Evolutionary conservation across 169 alveolate species (phyloP), one percentile per base, ranked within the genome.

Genomic region (Cryptosporidium sp.): DNA sequence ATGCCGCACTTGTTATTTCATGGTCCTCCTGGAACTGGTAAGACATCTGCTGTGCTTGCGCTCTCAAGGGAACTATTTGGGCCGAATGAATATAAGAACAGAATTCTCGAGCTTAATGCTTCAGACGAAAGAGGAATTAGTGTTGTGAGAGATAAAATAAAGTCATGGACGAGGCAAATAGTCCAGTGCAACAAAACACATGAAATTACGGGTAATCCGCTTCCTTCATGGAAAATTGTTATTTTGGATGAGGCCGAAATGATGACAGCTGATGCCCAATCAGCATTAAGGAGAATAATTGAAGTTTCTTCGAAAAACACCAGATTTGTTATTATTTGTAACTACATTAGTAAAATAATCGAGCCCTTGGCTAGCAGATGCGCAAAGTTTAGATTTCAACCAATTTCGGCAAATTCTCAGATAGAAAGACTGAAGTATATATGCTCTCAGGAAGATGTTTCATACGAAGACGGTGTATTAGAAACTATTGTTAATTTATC

Each of bases 21-120:
- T 93, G 99, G 99, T 14, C 99, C 99, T 35, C 99, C 99, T 14
- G 99, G 99, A 8, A 98, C 99, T 48, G 99, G 99, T n/a, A 98
- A 98, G 93, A 98, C 99, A 8, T 97, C 99, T 68, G 97, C 99
- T 9, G 97, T 97, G 29, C 94, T 97, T 69, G 99, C 99, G 29
- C 92, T 97, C 70, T 96, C 99, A 10, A 96, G 97, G 86, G 96
- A 98, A 93, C 87, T 98, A 48, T 98, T 95, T 92, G 99, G 99
- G 84, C 93, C 89, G 14, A 97, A 94, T 62, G 97, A 96, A 44
- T 96, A 96, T 91, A 96, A 95, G 91, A 95, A 94, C 58, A 95
- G 99, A 67, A 97, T 98, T 37, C 93, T 98, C 69, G 99, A 98
- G 93, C 92, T 98, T 29, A 98, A 98, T 93, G 99, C 99, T 3